Evolutionary conservation across 164 flowering plant species (phyloP).

Genomic region (Nelumbo lutea): DNA sequence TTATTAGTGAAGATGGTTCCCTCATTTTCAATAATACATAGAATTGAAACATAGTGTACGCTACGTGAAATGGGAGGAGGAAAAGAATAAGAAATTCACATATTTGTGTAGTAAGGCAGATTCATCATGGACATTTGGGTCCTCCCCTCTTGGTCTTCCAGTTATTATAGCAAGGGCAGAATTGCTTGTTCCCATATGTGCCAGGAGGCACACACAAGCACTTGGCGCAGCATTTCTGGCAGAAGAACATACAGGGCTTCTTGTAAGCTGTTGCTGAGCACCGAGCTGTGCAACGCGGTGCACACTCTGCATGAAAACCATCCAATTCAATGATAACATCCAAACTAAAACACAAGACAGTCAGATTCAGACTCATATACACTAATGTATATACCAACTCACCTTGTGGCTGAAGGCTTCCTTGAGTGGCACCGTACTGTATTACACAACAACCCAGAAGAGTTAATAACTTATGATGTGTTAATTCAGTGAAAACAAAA

Average conservation of each 20-base stretch:
- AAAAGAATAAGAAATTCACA: background rate
- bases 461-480: background rate
- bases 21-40: no score
- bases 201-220: constrained; percentile 29
- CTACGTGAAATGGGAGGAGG: background rate
- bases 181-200: constrained; percentile 26
- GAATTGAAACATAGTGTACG: no score
- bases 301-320: constrained; percentile 15
- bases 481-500: background rate
- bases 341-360: background rate
- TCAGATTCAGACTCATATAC: background rate
- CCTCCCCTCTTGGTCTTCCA: constrained; percentile 30
- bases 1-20: no score
- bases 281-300: constrained; percentile 15
- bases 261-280: constrained; percentile 24
- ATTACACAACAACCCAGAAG: background rate
- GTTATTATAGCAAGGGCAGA: constrained; percentile 28
- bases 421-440: constrained; percentile 27
- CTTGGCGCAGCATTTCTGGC: constrained; percentile 25
- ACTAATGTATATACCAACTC: background rate
- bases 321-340: background rate
- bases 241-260: constrained; percentile 29
- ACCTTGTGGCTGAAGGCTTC: constrained; percentile 28
- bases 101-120: background rate
- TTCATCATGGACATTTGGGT: constrained; percentile 26